Percentiles rank a stretch among this genome's conserved stretches.
Conservation (phyloP, 306 rosid genomes). For the Pyrus betulifolia region DNA sequence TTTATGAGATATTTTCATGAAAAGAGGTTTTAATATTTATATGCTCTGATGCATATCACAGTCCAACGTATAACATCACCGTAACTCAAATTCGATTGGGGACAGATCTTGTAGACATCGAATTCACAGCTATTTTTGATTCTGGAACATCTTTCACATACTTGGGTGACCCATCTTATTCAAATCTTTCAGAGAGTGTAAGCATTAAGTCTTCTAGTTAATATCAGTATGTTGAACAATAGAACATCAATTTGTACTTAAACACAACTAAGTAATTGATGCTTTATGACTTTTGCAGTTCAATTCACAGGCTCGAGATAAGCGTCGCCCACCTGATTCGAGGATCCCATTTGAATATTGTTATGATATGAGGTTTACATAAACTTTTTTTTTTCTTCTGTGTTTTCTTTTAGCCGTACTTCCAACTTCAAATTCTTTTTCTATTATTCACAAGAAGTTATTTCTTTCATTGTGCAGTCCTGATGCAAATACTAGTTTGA, state of each 20-base stretch:
- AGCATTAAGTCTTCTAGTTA: slow-evolving; percentile 14
- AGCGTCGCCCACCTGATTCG: slow-evolving; percentile 49
- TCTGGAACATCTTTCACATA: slow-evolving; percentile 92
- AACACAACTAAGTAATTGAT: not conserved
- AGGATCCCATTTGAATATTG: slow-evolving; percentile 88
- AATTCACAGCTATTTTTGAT: slow-evolving; percentile 74
- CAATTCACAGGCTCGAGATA: slow-evolving; percentile 64
- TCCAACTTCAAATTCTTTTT: slow-evolving; percentile 12
- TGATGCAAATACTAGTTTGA: slow-evolving; percentile 59
- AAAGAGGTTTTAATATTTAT: slow-evolving; percentile 4
- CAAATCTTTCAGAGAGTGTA: slow-evolving; percentile 57
- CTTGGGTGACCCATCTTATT: slow-evolving; percentile 68
- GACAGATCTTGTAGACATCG: slow-evolving; percentile 51
- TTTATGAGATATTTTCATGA: slow-evolving; percentile 2
- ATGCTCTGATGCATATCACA: slow-evolving; percentile 36
- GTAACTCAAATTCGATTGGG: slow-evolving; percentile 73
- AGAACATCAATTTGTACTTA: not conserved
- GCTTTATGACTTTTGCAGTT: slow-evolving; percentile 44
- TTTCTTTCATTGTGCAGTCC: slow-evolving; percentile 50
- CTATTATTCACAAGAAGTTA: not conserved
- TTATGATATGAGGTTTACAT: slow-evolving; percentile 75
- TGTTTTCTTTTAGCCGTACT: not conserved
- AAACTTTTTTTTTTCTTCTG: not conserved
- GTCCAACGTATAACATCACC: slow-evolving; percentile 84
- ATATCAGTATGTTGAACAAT: not conserved